Evolutionary conservation across 2,329 filamentous ascomycete species (phyloP).

Genomic region (Drechslerella stenobrocha): DNA sequence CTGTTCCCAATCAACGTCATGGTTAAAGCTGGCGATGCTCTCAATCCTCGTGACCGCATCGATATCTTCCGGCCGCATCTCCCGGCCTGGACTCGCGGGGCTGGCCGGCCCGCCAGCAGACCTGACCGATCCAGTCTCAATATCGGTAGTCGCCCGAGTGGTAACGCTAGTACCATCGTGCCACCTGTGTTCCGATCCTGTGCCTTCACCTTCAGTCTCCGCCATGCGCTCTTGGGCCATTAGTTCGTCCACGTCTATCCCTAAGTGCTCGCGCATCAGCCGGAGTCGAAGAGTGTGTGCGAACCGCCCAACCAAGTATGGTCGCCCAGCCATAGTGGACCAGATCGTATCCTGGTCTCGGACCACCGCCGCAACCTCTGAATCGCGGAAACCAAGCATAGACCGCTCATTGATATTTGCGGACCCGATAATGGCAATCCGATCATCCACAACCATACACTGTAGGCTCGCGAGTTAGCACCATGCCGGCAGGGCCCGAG

Average conservation of each 20-base stretch:
- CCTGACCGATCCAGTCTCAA: slow-evolving; percentile 33
- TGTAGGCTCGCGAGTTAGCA: slow-evolving; percentile 7
- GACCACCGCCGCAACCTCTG: slow-evolving; percentile 85
- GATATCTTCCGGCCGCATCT: slow-evolving; percentile 57
- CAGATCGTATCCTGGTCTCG: slow-evolving; percentile 89
- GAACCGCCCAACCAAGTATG: slow-evolving; percentile 88
- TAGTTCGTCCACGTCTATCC: slow-evolving; percentile 90
- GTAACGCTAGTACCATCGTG: slow-evolving; percentile 45
- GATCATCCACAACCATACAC: slow-evolving; percentile 92
- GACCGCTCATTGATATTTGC: slow-evolving; percentile 99
- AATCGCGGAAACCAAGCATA: slow-evolving; percentile 88
- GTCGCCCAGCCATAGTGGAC: slow-evolving; percentile 86
- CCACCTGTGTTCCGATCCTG: slow-evolving; percentile 37
- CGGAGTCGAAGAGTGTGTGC: slow-evolving; percentile 89
- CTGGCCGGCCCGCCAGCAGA: slow-evolving; percentile 19
- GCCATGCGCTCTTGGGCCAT: slow-evolving; percentile 74
- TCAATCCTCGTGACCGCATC: slow-evolving; percentile 64
- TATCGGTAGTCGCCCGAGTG: slow-evolving; percentile 43
- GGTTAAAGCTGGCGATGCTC: slow-evolving; percentile 70
- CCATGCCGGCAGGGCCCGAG: neutral
- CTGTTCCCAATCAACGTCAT: slow-evolving; percentile 69
- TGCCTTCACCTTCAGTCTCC: slow-evolving; percentile 62
- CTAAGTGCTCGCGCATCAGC: slow-evolving; percentile 93
- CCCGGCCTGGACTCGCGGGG: slow-evolving; percentile 7
- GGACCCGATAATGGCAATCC: slow-evolving; percentile 89